Base-by-base conservation (phyloP, 2,329 filamentous ascomycete species). In the Colletotrichum sp. region DNA sequence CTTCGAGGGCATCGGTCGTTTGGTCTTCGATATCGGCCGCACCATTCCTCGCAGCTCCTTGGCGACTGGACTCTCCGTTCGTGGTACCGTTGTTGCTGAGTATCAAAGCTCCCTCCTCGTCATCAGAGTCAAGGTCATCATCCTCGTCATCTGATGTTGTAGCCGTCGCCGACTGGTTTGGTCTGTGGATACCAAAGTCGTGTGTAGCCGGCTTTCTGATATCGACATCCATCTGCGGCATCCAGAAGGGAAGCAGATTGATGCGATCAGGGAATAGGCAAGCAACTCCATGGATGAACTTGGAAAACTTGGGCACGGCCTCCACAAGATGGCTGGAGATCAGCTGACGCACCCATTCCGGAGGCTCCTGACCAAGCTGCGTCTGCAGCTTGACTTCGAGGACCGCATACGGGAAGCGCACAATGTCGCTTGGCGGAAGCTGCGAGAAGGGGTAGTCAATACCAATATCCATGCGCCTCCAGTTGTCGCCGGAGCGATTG, bases 231-330 rank as follows among this genome's bases (percentile, higher is more conserved):
- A 99, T 99, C 86, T 99, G 97, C 1, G 97, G 97, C 89, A 96
- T 95, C 97, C 97, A 99, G 88, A 95, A 99, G 1, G 97, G 97
- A 8, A 99, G 89, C 15, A 99, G 90, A 64, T 98, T 89, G 84
- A 99, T 99, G 71, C 94, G 92, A 60, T 93, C 91, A 0, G 96
- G 96, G 84, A 98, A 98, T 62, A 99, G 87, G 13, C 92, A 95
- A 12, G 96, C 96, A 3, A 94, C 96, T 75, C 97, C 97, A 84
- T 99, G 97, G 75, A 99, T 99, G 84, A 99, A 99, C 86, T 99
- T 99, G 82, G 96, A 98, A 86, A 99, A 99, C 83, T 99, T 99
- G 77, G 97, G 97, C 4, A 99, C 96, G n/a, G 97, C 96, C 86
- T 99, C 97, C 3, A 99, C 97, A 18, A 99, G 90, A 86, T 99